Base-by-base conservation (phyloP, 495 filamentous ascomycete genomes). In the Gamarada debralockiae region DNA sequence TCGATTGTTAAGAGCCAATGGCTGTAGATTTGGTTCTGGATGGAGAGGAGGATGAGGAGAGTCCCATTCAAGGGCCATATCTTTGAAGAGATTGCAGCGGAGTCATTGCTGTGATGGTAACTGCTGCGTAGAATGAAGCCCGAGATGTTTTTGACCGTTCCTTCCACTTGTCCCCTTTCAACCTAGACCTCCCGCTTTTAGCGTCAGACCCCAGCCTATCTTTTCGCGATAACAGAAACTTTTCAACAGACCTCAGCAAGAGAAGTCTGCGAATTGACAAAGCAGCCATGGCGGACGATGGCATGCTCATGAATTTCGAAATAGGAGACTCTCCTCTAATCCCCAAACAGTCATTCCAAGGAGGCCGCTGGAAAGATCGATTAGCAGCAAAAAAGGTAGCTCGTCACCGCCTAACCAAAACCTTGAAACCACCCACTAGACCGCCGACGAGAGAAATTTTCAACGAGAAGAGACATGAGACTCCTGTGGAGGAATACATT, bases 271-370 rank as follows among this genome's bases (percentile, higher is more conserved):
- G 31, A 21, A 21, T 29, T 12, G n/a, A 21, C 27, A 29, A 29
- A 14, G 41, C 55, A 55, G 45, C 41, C 39, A 97, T 96, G 92
- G 89, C 90, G 18, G 90, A 97, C 73, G 88, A 95, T 84, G 90
- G 89, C 45, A 86, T 98, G 81, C 79, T 97, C 42, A 75, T 97
- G 66, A 97, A 98, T 65, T 97, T 97, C 64, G 79, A 86, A 49
- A 72, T 93, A 24, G 75, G 77, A 13, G 87, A 88, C 57, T 75
- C 73, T 14, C 47, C 71, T 15, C 38, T 67, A 22, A 69, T 72
- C 0, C 25, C 75, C 0, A 86, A 84, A 50, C 74, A 79, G 41
- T 85, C 81, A 55, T 89, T 95, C 65, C 91, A 83, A 67, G 93
- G 93, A 53, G 93, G 93, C 13, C 81, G 81, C 57, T 98, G 93